These are phyloP conservation scores for Monocercomonoides exilis DNA, from an alignment of 78 protist genomes.

Conservation along the genomic window DNA sequence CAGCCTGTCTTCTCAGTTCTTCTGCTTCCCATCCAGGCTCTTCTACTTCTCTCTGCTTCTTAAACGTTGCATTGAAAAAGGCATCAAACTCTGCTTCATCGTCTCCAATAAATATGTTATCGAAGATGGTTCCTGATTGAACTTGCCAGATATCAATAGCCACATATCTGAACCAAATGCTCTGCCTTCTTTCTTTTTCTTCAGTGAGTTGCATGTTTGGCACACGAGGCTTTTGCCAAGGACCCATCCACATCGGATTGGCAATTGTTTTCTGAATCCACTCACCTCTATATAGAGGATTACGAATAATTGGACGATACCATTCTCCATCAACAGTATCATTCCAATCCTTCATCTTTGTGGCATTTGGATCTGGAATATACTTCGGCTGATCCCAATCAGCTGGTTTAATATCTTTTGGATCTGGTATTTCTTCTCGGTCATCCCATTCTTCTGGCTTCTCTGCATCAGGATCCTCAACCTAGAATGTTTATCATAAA, in stretches of 20 bases:
- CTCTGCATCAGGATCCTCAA: not conserved
- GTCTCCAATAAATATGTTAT: conserved; percentile 87
- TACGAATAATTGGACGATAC: not conserved
- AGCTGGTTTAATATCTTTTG: not conserved
- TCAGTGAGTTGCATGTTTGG: conserved; percentile 27
- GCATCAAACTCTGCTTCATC: conserved; percentile 45
- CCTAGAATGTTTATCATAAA: not conserved
- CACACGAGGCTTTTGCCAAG: conserved; percentile 87
- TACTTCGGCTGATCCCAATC: conserved; percentile 53
- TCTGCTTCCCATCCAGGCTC: too few relatives aligned
- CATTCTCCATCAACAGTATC: conserved; percentile 11
- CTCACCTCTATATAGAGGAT: conserved; percentile 77
- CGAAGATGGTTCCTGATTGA: conserved; percentile 90
- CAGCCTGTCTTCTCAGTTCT: too few relatives aligned
- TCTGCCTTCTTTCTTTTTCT: not conserved
- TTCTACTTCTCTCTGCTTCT: not conserved
- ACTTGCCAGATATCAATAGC: conserved; percentile 41
- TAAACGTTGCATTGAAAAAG: not conserved
- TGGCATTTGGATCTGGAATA: conserved; percentile 80
- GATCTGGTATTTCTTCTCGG: not conserved
- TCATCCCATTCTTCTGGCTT: not conserved
- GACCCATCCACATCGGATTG: conserved; percentile 72
- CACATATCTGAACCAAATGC: not conserved
- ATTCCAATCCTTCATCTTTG: conserved; percentile 39
- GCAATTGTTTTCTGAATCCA: conserved; percentile 53